A percentile compares a stretch with the other conserved stretches of the same genome.
Evolutionary conservation across 2,329 filamentous ascomycete genomes (phyloP).

Genomic region (Gnomoniopsis smithogilvyi): DNA sequence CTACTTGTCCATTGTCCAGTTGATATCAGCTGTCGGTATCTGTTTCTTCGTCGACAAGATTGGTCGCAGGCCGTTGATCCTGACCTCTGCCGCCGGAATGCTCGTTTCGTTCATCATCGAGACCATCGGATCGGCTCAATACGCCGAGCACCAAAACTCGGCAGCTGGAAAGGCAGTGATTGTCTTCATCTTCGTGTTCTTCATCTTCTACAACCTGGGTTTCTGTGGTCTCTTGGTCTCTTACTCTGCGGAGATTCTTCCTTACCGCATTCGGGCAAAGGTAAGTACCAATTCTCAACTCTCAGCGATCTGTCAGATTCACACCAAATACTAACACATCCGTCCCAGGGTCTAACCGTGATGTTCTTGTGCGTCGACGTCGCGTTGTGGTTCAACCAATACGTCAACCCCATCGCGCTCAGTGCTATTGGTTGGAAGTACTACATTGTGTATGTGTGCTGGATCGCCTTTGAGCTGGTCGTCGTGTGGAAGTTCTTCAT

Average conservation of each 20-base stretch:
- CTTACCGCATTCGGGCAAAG: slow-evolving; percentile 29
- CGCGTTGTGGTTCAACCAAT: slow-evolving; percentile 33
- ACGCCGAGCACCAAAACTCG: slow-evolving; percentile 16
- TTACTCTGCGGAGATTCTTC: slow-evolving; percentile 26
- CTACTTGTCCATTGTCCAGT: slow-evolving; percentile 23
- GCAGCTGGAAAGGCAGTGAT: slow-evolving; percentile 27
- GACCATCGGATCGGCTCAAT: slow-evolving; percentile 23
- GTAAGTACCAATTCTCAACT: background rate
- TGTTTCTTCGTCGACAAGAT: slow-evolving; percentile 25
- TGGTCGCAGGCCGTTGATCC: slow-evolving; percentile 24
- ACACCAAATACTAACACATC: background rate
- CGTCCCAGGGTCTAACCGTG: slow-evolving; percentile 33
- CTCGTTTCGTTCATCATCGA: slow-evolving; percentile 22
- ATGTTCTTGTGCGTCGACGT: slow-evolving; percentile 41
- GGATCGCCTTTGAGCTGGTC: slow-evolving; percentile 24
- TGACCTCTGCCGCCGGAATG: slow-evolving; percentile 23
- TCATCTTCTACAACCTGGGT: slow-evolving; percentile 25
- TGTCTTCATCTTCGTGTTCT: slow-evolving; percentile 26
- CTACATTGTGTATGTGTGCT: slow-evolving; percentile 40
- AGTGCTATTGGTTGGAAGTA: slow-evolving; percentile 34
- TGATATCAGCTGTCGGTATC: slow-evolving; percentile 22
- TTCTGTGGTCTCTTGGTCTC: slow-evolving; percentile 25
- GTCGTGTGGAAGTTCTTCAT: slow-evolving; percentile 23
- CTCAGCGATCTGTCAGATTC: no score
- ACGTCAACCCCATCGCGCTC: slow-evolving; percentile 35